These are phyloP conservation scores for Gilbertella persicaria DNA, from an alignment of 371 early-diverging fungal species.

Conservation along the genomic window DNA sequence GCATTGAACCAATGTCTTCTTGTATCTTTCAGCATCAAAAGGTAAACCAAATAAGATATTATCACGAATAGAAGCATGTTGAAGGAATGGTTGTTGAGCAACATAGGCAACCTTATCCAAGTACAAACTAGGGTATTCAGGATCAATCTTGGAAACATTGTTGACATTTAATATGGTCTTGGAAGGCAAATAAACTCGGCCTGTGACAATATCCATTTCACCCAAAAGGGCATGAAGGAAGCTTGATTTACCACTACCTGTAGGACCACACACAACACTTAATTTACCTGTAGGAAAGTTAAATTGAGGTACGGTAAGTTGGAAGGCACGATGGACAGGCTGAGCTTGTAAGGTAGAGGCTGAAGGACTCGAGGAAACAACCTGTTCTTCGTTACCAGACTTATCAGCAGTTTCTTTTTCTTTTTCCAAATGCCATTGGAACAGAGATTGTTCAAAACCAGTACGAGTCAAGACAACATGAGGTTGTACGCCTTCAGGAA, in stretches of 20 bases:
- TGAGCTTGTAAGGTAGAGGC: constrained; percentile 3
- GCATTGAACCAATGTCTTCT: constrained; percentile 67
- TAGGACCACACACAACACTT: constrained; percentile 65
- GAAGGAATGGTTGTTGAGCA: constrained; percentile 78
- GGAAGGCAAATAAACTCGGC: constrained; percentile 39
- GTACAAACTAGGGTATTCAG: constrained; percentile 39
- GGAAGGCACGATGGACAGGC: constrained; percentile 11
- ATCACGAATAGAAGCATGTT: constrained; percentile 78
- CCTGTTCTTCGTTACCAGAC: constrained; percentile 6
- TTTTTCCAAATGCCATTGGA: constrained; percentile 48
- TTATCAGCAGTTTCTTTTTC: background rate
- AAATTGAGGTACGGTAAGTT: constrained; percentile 26
- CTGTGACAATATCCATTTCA: constrained; percentile 62
- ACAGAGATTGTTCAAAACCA: constrained; percentile 50
- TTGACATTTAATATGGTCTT: constrained; percentile 7
- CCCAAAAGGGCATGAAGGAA: constrained; percentile 72
- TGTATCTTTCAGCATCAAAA: constrained; percentile 67
- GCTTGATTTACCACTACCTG: constrained; percentile 74
- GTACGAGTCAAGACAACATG: constrained; percentile 32
- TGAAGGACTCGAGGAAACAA: constrained; percentile 15
- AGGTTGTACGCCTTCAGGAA: constrained; percentile 17
- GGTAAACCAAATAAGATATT: constrained; percentile 84
- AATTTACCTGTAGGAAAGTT: constrained; percentile 67
- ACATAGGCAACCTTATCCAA: constrained; percentile 71
- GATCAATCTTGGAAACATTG: constrained; percentile 29